Conservation (phyloP, 352 stramenopile genomes). For the Globisporangium splendens region DNA sequence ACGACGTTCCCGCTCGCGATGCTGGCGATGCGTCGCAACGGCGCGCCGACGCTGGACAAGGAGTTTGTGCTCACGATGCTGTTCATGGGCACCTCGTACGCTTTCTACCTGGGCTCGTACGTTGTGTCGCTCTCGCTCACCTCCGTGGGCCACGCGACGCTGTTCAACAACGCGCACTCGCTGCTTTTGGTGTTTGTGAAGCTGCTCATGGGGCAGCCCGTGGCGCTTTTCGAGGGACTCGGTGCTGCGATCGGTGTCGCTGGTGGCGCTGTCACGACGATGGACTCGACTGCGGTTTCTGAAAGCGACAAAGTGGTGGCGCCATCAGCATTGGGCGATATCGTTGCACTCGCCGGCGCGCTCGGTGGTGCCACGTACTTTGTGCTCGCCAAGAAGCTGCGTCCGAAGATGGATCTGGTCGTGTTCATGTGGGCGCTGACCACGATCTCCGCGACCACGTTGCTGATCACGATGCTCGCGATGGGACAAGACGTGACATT, state of each 20-base stretch:
- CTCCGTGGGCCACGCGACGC: conserved; percentile 75
- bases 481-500: conserved; percentile 54
- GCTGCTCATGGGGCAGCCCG: conserved; percentile 46
- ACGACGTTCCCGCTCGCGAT: conserved; percentile 47
- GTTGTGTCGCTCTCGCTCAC: conserved; percentile 62
- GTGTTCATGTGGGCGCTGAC: conserved; percentile 66
- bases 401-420: conserved; percentile 65
- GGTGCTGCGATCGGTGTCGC: conserved; percentile 68
- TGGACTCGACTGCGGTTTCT: conserved; percentile 36
- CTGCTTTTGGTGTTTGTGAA: conserved; percentile 76
- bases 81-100: conserved; percentile 54
- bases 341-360: conserved; percentile 66
- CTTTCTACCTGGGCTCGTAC: conserved; percentile 72
- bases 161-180: conserved; percentile 85
- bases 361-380: conserved; percentile 77
- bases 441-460: conserved; percentile 39
- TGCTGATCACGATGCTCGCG: conserved; percentile 63
- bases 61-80: conserved; percentile 43
- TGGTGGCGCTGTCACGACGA: conserved; percentile 62
- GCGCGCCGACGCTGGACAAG: conserved; percentile 22
- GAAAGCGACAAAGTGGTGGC: conserved; percentile 38
- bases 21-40: conserved; percentile 31
- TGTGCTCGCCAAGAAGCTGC: conserved; percentile 71
- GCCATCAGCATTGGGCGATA: conserved; percentile 49
- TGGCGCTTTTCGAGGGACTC: conserved; percentile 59